These are phyloP conservation scores for Colletotrichum musae DNA, from an alignment of 2,329 filamentous ascomycete genomes.

Conservation along the genomic window DNA sequence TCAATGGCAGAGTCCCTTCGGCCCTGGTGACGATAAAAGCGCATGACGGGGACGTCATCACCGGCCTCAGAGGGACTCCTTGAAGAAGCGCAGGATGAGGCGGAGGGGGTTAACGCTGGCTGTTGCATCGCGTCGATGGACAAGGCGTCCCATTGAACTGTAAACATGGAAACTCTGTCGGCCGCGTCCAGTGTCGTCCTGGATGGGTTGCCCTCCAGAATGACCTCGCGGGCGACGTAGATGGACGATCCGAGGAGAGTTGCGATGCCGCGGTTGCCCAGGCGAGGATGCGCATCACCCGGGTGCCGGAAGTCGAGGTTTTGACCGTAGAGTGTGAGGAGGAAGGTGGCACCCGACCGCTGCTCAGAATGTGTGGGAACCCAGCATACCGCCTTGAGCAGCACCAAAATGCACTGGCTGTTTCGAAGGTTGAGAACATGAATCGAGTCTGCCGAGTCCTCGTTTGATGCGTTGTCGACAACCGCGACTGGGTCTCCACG, in stretches of 20 bases:
- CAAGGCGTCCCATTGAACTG: conserved; percentile 36
- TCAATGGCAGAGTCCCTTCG: conserved; percentile 38
- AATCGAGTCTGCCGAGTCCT: conserved; percentile 23
- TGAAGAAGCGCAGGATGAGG: conserved; percentile 35
- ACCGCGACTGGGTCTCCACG: conserved; percentile 37
- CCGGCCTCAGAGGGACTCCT: conserved; percentile 37
- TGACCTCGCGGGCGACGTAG: conserved; percentile 33
- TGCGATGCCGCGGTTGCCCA: conserved; percentile 35
- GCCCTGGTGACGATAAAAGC: conserved; percentile 36
- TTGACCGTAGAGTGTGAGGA: conserved; percentile 36
- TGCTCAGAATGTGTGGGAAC: conserved; percentile 40
- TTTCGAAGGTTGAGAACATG: conserved; percentile 37
- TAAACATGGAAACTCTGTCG: conserved; percentile 33
- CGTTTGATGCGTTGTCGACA: conserved; percentile 34
- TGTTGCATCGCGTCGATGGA: conserved; percentile 28
- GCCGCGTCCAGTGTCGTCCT: conserved; percentile 16
- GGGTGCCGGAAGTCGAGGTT: conserved; percentile 32
- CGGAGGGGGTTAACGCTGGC: conserved; percentile 32
- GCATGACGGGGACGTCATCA: conserved; percentile 26
- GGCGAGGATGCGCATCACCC: conserved; percentile 14
- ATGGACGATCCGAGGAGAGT: conserved; percentile 32
- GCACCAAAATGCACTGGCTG: conserved; percentile 35
- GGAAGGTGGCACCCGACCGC: conserved; percentile 35
- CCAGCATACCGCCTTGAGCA: conserved; percentile 38
- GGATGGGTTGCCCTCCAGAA: conserved; percentile 34